Base-by-base conservation (phyloP, 768 basidiomycete genomes). In the Mycena chlorophos region DNA sequence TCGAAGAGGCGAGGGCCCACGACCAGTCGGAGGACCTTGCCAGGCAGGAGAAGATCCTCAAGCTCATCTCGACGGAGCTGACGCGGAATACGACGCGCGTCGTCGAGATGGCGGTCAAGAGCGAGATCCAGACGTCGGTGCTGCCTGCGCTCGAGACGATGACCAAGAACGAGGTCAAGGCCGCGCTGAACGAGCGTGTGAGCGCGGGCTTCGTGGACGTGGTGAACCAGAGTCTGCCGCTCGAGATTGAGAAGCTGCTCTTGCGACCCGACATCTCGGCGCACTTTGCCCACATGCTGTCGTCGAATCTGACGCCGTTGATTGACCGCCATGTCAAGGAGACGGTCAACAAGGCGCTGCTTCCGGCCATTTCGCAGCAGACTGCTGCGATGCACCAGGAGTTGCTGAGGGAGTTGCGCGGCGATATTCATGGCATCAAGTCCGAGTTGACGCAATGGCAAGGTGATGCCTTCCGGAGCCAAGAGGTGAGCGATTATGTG, bases 1-100 rank as follows among this genome's bases (percentile, higher is more conserved):
- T 93, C 61, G 92, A 94, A 65, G 91, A 93, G 40, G 84, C 85
- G 48, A 86, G 90, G 57, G 80, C 78, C 23, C 82, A 84, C 55
- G 90, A 92, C 60, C 89, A 91, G 66, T 79, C 84, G 10, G 88
- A 88, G 58, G 91, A 93, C 66, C 90, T 91, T 58, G 77, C 84
- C 34, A 84, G 91, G 14, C 91, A 94, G 70, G 92, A 94, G 73
- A 91, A 89, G 70, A 90, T 94, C 57, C 75, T 94, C 65, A 93
- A 93, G 73, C 75, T 94, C 51, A 92, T 94, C 62, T 93, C 91
- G 22, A 89, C 83, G 1, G 89, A 92, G 70, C 77, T 94, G 49
- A 92, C 88, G 8, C 85, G 88, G 72, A 93, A 93, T 63, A 94
- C 91, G 12, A 91, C 90, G 10, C 82, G 90, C 13, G 89, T 93